These are phyloP conservation scores for Ceratocystis cacaofunesta DNA, from an alignment of 2,329 filamentous ascomycete genomes.

Conservation along the genomic window DNA sequence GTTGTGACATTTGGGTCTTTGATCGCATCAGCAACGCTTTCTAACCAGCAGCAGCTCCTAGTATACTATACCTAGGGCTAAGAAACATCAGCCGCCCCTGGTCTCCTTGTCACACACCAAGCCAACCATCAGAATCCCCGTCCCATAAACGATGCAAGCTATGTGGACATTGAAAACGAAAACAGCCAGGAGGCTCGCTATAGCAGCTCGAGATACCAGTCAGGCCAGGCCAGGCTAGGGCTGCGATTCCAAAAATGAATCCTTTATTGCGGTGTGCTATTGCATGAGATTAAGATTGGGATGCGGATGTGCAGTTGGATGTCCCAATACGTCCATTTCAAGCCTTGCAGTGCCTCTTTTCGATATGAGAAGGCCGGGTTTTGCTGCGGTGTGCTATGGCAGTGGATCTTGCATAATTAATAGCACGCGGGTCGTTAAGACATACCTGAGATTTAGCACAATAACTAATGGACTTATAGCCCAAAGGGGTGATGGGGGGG, in stretches of 20 bases:
- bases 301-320: not conserved
- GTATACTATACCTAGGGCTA: not conserved
- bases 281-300: conserved; percentile 1
- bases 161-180: not conserved
- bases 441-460: too few species aligned
- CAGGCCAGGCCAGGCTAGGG: not conserved
- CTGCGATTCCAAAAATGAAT: not conserved
- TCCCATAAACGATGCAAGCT: not conserved
- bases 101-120: not conserved
- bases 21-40: not conserved
- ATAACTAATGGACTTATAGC: too few species aligned
- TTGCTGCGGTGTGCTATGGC: not conserved
- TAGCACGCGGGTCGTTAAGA: not conserved
- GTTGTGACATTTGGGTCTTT: not conserved
- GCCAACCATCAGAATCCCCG: not conserved
- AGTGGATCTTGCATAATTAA: not conserved
- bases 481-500: not conserved
- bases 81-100: not conserved
- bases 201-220: not conserved
- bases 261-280: not conserved
- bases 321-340: not conserved
- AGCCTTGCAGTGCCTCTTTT: not conserved
- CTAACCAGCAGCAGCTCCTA: not conserved
- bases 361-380: not conserved
- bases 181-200: not conserved